Conservation (phyloP, 176 grass and related monocot genomes). For the Eleusine coracana region DNA sequence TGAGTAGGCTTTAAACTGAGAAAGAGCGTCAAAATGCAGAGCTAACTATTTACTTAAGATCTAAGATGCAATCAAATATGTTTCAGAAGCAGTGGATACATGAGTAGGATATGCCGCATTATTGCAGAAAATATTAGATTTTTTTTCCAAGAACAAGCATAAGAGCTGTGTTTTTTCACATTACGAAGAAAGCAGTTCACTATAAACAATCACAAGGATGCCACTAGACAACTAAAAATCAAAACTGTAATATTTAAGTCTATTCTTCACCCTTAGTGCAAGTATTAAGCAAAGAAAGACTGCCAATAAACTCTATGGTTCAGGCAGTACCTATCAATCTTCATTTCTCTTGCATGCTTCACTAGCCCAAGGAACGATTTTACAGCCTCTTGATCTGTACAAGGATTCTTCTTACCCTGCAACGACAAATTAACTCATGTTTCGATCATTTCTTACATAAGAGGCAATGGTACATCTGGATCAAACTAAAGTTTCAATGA, state of each 20-base stretch:
- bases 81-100: neutral
- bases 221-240: neutral
- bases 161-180: neutral
- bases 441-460: conserved; percentile 2
- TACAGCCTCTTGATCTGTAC: conserved; percentile 69
- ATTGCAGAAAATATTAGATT: neutral
- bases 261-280: neutral
- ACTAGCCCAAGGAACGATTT: conserved; percentile 72
- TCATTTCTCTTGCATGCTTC: conserved; percentile 74
- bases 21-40: conserved; percentile 4
- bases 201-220: neutral
- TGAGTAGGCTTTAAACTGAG: conserved; percentile 15
- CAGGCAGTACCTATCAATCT: conserved; percentile 69
- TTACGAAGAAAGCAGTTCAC: neutral
- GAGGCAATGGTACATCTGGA: conserved; percentile 1
- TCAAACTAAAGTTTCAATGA: neutral
- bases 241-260: conserved; percentile 13
- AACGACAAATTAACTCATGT: conserved; percentile 26
- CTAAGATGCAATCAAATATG: conserved; percentile 29
- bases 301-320: neutral
- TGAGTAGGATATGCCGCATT: conserved; percentile 8
- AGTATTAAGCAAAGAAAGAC: conserved; percentile 14
- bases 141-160: neutral
- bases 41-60: conserved; percentile 16
- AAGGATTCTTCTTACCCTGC: conserved; percentile 95